Evolutionary conservation across 2,329 filamentous ascomycete species (phyloP).

Genomic region (Dactylella cylindrospora): DNA sequence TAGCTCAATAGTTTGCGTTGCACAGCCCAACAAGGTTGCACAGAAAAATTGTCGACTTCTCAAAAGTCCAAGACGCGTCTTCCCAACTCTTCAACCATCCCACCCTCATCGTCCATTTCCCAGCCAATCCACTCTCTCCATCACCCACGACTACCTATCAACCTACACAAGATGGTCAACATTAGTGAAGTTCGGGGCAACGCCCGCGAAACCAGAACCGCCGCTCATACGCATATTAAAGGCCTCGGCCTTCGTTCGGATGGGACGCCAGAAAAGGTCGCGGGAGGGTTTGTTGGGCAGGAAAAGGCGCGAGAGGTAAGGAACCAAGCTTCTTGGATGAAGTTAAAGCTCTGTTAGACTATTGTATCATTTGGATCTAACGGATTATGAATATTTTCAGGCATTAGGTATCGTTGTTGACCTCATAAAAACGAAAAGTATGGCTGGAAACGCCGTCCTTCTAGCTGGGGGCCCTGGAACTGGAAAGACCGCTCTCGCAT

Average conservation of each 20-base stretch:
- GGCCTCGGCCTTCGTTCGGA: constrained; percentile 83
- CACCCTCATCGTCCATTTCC: background rate
- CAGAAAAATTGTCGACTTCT: constrained; percentile 19
- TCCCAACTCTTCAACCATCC: constrained; percentile 18
- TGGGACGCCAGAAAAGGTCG: constrained; percentile 78
- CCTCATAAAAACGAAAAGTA: constrained; percentile 92
- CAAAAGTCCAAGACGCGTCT: constrained; percentile 39
- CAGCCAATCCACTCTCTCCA: constrained; percentile 8
- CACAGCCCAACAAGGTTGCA: constrained; percentile 36
- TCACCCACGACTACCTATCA: too few species aligned
- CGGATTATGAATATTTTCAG: too few species aligned
- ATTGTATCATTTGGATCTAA: constrained; percentile 24
- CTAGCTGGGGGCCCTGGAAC: constrained; percentile 93
- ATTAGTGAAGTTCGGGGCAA: constrained; percentile 33
- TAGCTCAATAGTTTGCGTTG: too few species aligned
- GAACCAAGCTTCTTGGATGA: too few species aligned
- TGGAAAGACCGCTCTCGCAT: constrained; percentile 92
- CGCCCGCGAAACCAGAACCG: constrained; percentile 69
- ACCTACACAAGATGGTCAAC: constrained; percentile 32
- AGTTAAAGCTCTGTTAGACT: too few species aligned
- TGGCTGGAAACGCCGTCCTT: constrained; percentile 91
- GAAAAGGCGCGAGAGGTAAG: constrained; percentile 79
- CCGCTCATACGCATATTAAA: constrained; percentile 96
- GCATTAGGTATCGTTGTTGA: constrained; percentile 95
- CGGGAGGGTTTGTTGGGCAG: constrained; percentile 87